Percentiles rank a stretch among this genome's conserved stretches.
Conservation (phyloP, 164 flowering plant species). For the Berberis thunbergii region DNA sequence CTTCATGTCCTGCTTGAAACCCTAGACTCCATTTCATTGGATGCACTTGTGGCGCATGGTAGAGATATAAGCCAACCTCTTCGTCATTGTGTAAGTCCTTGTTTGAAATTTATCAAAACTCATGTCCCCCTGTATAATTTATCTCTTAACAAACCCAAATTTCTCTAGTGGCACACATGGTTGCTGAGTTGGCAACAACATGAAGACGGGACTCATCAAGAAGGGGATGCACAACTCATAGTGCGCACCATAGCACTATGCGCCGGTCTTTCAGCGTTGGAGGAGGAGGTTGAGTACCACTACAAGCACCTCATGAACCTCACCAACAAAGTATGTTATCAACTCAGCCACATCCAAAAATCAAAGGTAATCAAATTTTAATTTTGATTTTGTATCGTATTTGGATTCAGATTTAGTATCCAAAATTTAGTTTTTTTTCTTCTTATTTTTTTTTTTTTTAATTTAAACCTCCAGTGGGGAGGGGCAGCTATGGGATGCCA, state of each 20-base stretch:
- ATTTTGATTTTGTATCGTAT: not conserved
- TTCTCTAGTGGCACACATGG: conserved; percentile 60
- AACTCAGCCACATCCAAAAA: conserved; percentile 17
- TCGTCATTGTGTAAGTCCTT: conserved; percentile 34
- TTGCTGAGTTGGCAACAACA: conserved; percentile 21
- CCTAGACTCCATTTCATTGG: conserved; percentile 38
- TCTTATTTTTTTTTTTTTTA: not conserved
- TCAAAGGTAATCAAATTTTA: not conserved
- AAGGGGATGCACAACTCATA: conserved; percentile 18
- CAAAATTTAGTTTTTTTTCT: not conserved
- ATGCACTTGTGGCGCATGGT: conserved; percentile 34
- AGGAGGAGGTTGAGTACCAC: conserved; percentile 19
- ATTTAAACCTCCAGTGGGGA: too few relatives aligned
- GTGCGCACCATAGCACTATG: conserved; percentile 25
- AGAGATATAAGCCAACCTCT: conserved; percentile 31
- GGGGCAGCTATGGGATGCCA: too few relatives aligned
- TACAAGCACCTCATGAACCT: conserved; percentile 17
- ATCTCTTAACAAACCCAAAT: not conserved
- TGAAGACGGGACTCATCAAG: conserved; percentile 17
- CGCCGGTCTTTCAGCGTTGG: conserved; percentile 12
- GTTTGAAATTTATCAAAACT: too few relatives aligned
- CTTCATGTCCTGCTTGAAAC: conserved; percentile 28
- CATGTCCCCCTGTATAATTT: not conserved
- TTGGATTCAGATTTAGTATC: not conserved
- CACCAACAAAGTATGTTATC: conserved; percentile 22